Conservation (phyloP, 2,329 filamentous ascomycete genomes). For the Neofusicoccum sp. region DNA sequence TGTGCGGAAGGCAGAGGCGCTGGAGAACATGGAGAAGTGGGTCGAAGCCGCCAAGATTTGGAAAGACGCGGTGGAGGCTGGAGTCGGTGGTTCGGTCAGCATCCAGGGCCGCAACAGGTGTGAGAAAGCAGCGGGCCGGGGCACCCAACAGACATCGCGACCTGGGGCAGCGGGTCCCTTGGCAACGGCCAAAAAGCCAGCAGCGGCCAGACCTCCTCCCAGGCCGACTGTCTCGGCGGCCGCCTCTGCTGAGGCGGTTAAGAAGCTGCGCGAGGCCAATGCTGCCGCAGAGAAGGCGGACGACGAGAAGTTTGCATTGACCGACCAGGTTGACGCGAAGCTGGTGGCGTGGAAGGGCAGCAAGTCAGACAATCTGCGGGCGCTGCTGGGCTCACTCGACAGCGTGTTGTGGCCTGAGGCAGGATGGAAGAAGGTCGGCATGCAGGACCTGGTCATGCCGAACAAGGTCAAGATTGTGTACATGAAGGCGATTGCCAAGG, state of each 20-base stretch:
- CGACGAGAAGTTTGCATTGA: constrained; percentile 86
- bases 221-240: constrained; percentile 43
- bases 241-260: constrained; percentile 66
- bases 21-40: constrained; percentile 96
- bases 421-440: constrained; percentile 94
- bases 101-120: constrained; percentile 85
- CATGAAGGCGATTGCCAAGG: constrained; percentile 99
- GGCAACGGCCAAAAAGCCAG: constrained; percentile 32
- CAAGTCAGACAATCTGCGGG: constrained; percentile 88
- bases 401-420: constrained; percentile 86
- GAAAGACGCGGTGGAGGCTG: constrained; percentile 77
- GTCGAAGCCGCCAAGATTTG: constrained; percentile 76
- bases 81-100: constrained; percentile 80
- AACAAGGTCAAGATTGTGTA: constrained; percentile 97
- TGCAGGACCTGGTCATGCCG: constrained; percentile 88
- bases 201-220: constrained; percentile 34
- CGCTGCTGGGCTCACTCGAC: constrained; percentile 82
- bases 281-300: constrained; percentile 81
- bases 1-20: constrained; percentile 89
- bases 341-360: constrained; percentile 82
- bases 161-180: constrained; percentile 44
- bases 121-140: constrained; percentile 69
- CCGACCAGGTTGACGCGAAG: constrained; percentile 79
- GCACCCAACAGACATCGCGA: constrained; percentile 51
- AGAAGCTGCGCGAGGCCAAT: constrained; percentile 78